phyloP scores from a whole-genome alignment of 1,139 yeast genomes.

The Lizanozyma gosingica region DNA sequence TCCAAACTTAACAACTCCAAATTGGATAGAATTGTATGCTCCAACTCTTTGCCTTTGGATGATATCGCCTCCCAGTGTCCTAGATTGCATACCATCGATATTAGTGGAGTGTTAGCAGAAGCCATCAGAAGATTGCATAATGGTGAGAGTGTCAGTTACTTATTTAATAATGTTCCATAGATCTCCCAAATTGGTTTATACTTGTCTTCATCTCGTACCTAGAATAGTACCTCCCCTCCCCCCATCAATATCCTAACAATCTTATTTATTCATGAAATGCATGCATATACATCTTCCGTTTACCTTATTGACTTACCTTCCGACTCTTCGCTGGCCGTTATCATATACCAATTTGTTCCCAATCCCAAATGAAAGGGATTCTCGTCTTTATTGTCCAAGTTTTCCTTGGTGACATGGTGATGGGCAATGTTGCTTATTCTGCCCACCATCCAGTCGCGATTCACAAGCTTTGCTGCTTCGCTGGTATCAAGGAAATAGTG shows the following conservation, averaged over 20 bases:
- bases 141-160: constrained; percentile 90
- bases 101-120: constrained; percentile 89
- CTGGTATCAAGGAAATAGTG: constrained; percentile 53
- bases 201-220: no score
- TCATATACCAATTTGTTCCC: constrained; percentile 43
- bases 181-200: no score
- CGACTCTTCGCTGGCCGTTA: constrained; percentile 35
- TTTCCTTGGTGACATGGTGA: constrained; percentile 30
- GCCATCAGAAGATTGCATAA: constrained; percentile 92
- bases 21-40: constrained; percentile 76
- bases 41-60: constrained; percentile 90
- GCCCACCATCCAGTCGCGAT: constrained; percentile 68
- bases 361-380: constrained; percentile 44
- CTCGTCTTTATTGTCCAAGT: constrained; percentile 16
- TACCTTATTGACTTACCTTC: background rate
- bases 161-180: constrained; percentile 59
- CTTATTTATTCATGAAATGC: no score
- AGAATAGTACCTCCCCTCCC: no score
- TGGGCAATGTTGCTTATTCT: constrained; percentile 45
- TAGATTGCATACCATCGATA: constrained; percentile 73
- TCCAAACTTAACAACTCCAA: constrained; percentile 72
- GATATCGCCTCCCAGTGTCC: constrained; percentile 64
- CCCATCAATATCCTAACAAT: background rate
- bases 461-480: constrained; percentile 13
- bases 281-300: no score